Evolutionary conservation across 139 green algal genomes (phyloP).

Genomic region (Edaphochlamys debaryana): DNA sequence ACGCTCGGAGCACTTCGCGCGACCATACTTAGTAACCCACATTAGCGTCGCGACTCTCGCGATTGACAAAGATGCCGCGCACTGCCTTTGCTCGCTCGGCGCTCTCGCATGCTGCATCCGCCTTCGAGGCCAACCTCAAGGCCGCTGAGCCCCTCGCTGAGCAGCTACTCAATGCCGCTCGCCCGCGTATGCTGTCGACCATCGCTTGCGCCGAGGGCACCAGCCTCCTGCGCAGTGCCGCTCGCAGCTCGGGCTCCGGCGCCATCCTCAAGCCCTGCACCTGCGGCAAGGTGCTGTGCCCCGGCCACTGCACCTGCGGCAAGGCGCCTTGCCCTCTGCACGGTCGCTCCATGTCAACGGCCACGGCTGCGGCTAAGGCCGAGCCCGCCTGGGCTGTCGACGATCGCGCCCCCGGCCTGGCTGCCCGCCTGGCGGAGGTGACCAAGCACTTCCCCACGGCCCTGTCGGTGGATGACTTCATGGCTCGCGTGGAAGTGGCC

Average conservation of each 20-base stretch:
- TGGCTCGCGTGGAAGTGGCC: conserved; percentile 77
- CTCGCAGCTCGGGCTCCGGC: background rate
- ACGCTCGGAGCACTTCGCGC: no score
- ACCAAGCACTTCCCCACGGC: conserved; percentile 74
- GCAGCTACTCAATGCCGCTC: background rate
- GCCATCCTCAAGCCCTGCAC: conserved; percentile 24
- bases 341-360: conserved; percentile 24
- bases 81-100: background rate
- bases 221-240: conserved; percentile 5
- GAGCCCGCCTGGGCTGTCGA: conserved; percentile 16
- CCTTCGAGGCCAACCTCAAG: conserved; percentile 3
- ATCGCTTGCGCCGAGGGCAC: background rate
- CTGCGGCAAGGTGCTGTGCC: conserved; percentile 48
- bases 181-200: conserved; percentile 13
- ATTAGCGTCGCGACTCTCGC: no score
- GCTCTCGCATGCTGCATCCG: background rate
- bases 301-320: background rate
- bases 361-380: background rate
- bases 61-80: conserved; percentile 19
- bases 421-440: conserved; percentile 39
- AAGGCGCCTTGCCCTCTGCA: background rate
- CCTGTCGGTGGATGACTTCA: conserved; percentile 82
- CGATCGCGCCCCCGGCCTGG: conserved; percentile 11
- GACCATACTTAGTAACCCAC: no score
- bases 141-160: background rate